Evolutionary conservation across 192 early-diverging fungal species (phyloP).

Genomic region (Umbelopsis ramanniana): DNA sequence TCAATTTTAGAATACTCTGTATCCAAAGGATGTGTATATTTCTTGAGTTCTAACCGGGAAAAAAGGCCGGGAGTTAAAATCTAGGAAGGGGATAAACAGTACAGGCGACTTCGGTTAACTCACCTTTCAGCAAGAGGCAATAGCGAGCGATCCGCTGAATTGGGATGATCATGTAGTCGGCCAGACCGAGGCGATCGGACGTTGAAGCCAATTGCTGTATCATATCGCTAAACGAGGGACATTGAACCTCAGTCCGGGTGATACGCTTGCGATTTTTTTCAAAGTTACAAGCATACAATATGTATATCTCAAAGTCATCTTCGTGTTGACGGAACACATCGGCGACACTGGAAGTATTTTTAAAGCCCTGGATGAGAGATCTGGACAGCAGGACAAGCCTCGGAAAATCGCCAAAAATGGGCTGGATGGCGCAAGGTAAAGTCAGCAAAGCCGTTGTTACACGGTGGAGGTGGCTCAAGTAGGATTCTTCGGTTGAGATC

Average conservation of each 20-base stretch:
- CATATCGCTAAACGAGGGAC: constrained; percentile 32
- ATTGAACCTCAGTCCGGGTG: constrained; percentile 30
- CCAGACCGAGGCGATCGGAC: constrained; percentile 59
- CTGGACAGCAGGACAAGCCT: not conserved
- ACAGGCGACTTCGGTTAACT: too few species aligned
- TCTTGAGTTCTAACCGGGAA: constrained; percentile 35
- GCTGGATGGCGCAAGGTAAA: constrained; percentile 2
- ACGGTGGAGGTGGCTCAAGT: constrained; percentile 9
- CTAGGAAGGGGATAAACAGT: too few species aligned
- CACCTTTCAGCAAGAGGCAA: constrained; percentile 64
- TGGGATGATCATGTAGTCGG: constrained; percentile 74
- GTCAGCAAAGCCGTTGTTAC: not conserved
- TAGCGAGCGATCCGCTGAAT: constrained; percentile 79
- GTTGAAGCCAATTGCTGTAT: constrained; percentile 34
- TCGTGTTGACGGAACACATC: constrained; percentile 34
- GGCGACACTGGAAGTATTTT: constrained; percentile 24
- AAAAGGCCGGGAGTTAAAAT: not conserved
- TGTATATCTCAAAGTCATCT: constrained; percentile 36
- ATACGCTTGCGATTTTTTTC: constrained; percentile 28
- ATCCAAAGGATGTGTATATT: constrained; percentile 33
- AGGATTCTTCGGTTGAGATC: constrained; percentile 7
- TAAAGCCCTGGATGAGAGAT: constrained; percentile 8
- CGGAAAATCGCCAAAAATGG: constrained; percentile 19
- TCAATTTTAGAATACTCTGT: constrained; percentile 30
- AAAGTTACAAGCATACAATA: constrained; percentile 39